Evolutionary conservation across 345 rosid genomes (phyloP), one percentile per base, ranked within the genome.

Genomic region (Geranium rotundifolium): DNA sequence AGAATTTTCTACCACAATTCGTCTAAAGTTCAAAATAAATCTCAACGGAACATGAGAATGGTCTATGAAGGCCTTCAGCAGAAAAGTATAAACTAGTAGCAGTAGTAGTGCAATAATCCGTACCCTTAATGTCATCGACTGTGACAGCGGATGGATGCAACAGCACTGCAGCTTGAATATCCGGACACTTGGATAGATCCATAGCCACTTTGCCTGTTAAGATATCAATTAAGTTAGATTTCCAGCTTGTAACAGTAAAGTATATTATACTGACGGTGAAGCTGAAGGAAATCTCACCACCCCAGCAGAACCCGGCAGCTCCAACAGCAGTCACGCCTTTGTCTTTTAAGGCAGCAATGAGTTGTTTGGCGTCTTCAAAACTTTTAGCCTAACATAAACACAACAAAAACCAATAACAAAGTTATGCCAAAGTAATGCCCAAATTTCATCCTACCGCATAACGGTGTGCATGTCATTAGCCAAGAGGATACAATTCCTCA

Each of bases 231-330:
- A 54, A 64, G 29, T 54, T 14, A 19, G 55, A 57, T 5, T 56
- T 54, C 2, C 13, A 7, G 5, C 56, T 63, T 8, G n/a, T n/a
- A n/a, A n/a, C n/a, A n/a, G n/a, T n/a, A n/a, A n/a, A n/a, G n/a
- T n/a, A n/a, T n/a, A n/a, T n/a, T n/a, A n/a, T n/a, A n/a, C 8
- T 34, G 4, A 15, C 54, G 9, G 1, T 9, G 27, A 57, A 31
- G 29, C 30, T 50, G 7, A 19, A 58, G 49, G 29, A 49, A 49
- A 61, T 17, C 78, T 62, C 60, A 76, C 77, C 83, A 20, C 79
- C 83, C 83, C 83, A 79, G 65, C 83, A 79, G 65, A 73, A 74
- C 9, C 83, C 83, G 20, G 81, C 81, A 16, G 75, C 83, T 17
- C 79, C 79, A 61, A 79, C 65, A 7, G 79, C 54, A 54, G 68